Base-by-base conservation (phyloP, 805 yeast genomes). In the Isabelozyma pseudorhagii region DNA sequence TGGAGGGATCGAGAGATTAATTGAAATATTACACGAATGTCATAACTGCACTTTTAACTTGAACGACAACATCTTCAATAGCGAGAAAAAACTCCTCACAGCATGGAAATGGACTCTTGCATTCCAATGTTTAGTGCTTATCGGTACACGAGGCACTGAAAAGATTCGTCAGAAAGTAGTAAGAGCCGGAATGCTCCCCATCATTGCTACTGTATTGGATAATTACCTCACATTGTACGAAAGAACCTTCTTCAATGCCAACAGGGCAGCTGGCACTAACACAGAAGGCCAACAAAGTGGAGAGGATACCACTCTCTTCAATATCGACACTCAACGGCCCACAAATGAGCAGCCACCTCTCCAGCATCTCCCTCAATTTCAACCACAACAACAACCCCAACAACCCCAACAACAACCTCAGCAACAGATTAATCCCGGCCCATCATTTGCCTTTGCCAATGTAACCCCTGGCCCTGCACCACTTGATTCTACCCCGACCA, bases 91-190 rank as follows among this genome's bases (percentile, higher is more conserved):
- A 51, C 78, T 84, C 25, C 74, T 89, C 54, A 75, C 87, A n/a
- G 92, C 96, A 0, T 93, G 97, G 97, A 93, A 93, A 71, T 93
- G 99, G 99, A 89, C 96, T 5, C 72, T 93, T 48, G 89, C 97
- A 0, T 84, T 94, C 62, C 99, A 93, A 71, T 92, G 97, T 64
- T 72, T 93, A 49, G 96, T 93, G 1, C 78, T 90, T 49, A 83
- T 93, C 15, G 97, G 97, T 11, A 91, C 97, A 1, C 78, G 97
- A 56, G 99, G 99, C 21, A 84, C 96, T 1, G 97, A 92, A 66
- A 72, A 75, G 46, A 89, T 92, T 45, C 77, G 99, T 46, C 84
- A 85, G 57, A 83, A 91, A 59, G 88, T 94, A 7, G 97, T 91
- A 8, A 84, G 87, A 53, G 96, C 97, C 1, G 98, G 97, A 4